Base-by-base conservation (phyloP, 2,329 filamentous ascomycete species). In the Cladophialophora carrionii region DNA sequence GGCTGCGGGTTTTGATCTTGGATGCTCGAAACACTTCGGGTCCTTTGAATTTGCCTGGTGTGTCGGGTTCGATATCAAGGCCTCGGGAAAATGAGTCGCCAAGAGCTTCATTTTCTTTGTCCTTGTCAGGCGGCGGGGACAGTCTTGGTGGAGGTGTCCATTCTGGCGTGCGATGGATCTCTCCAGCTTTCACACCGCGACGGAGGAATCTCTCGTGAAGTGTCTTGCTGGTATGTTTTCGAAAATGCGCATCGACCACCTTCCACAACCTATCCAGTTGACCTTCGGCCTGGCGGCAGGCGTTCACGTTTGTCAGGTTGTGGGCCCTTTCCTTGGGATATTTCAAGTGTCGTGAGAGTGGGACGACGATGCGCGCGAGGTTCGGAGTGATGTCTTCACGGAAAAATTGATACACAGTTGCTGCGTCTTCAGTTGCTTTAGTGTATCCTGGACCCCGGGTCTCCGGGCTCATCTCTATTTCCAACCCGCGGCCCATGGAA, bases 241-340 rank as follows among this genome's bases (percentile, higher is more conserved):
- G 24, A 46, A 63, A 66, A 10, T 64, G 22, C 26, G 26, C 3
- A 61, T 82, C 79, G 31, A 79, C 62, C 0, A 61, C 71, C 1
- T 57, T 63, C 83, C 82, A 85, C 63, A 84, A 81, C 0, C 54
- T 62, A 68, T 85, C 83, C 4, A 87, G 75, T 29, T 78, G 76
- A 0, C 49, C 29, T 72, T 87, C 84, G 0, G 84, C 82, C 1
- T 53, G 67, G 9, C 79, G 77, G 72, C 86, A 76, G 0, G 72
- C 71, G 4, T 79, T 76, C 0, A 80, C 76, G 20, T 78, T 85
- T 12, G 80, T 78, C 60, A 76, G 77, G 1, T 75, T 85, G 1
- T 78, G 77, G 9, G 76, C 79, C 68, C 82, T 84, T 2, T 81
- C 76, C 4, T 77, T 76, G 57, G 80, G 84, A 77, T 79, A 86